phyloP scores from a whole-genome alignment of 192 early-diverging fungal species.

The Backusella tuberculispora region DNA sequence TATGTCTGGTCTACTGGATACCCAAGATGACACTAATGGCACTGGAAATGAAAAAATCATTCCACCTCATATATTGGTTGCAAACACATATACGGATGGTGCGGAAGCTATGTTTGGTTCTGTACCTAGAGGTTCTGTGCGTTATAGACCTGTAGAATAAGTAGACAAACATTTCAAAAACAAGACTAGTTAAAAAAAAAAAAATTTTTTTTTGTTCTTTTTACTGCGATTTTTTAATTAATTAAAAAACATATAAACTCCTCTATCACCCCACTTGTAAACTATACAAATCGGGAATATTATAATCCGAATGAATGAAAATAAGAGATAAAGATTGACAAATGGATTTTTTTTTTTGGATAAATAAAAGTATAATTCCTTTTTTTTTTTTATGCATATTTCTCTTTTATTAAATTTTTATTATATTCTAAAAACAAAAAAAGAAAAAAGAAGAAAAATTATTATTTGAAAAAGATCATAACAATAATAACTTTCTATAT shows the following conservation, averaged over 20 bases:
- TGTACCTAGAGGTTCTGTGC: slow-evolving; percentile 8
- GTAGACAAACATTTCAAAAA: too few relatives aligned
- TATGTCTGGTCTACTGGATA: background rate
- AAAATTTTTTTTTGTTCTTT: too few relatives aligned
- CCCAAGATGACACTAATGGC: background rate
- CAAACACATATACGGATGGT: slow-evolving; percentile 20
- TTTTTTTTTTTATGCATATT: background rate
- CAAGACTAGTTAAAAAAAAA: too few relatives aligned
- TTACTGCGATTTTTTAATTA: too few relatives aligned
- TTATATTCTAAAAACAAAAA: slow-evolving; percentile 7
- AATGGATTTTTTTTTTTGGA: too few relatives aligned
- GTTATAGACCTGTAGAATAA: slow-evolving; percentile 14
- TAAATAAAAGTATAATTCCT: too few relatives aligned
- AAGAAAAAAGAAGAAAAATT: background rate
- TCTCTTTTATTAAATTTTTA: background rate
- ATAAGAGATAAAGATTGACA: too few relatives aligned
- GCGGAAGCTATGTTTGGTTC: slow-evolving; percentile 23
- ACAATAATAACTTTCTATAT: background rate
- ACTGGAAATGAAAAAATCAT: background rate
- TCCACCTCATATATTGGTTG: slow-evolving; percentile 19
- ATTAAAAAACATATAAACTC: too few relatives aligned
- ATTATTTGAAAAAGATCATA: too few relatives aligned
- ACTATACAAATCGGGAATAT: too few relatives aligned
- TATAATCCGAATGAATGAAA: too few relatives aligned
- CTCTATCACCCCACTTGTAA: too few relatives aligned